Conservation (phyloP, 2,329 filamentous ascomycete species). For the Colletotrichum kahawae region DNA sequence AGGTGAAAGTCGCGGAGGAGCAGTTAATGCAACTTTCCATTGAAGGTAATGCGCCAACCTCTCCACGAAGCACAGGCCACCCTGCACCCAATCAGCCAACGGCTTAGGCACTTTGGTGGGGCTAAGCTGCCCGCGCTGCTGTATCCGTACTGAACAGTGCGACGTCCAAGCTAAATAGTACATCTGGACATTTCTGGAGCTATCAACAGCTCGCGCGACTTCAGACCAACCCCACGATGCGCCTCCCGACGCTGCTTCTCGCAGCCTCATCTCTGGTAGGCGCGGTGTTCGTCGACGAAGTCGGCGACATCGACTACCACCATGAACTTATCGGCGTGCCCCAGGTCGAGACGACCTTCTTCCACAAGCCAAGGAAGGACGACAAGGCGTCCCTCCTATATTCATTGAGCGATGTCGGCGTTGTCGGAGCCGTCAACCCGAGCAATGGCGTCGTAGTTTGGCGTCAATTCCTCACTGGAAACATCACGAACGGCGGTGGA, state of each 20-base stretch:
- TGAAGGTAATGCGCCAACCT: not conserved
- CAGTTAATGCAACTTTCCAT: not conserved
- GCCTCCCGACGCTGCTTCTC: conserved; percentile 33
- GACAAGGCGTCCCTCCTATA: conserved; percentile 91
- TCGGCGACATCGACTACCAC: conserved; percentile 91
- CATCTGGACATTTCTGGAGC: not conserved
- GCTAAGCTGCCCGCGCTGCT: not conserved
- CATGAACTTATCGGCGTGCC: conserved; percentile 86
- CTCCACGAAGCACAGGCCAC: conserved; percentile 4
- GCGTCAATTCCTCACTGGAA: conserved; percentile 75
- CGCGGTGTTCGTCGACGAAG: conserved; percentile 89
- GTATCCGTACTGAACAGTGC: not conserved
- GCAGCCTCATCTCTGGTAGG: conserved; percentile 47
- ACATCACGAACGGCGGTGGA: conserved; percentile 50
- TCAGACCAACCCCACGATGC: conserved; percentile 21
- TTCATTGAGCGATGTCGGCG: conserved; percentile 82
- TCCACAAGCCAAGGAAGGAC: conserved; percentile 82
- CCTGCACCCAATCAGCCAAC: conserved; percentile 2
- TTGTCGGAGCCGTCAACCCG: conserved; percentile 89
- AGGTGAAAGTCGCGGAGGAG: not conserved
- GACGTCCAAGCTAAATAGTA: not conserved
- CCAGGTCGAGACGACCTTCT: conserved; percentile 85
- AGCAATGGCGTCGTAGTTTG: conserved; percentile 84
- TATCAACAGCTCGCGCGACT: conserved; percentile 6
- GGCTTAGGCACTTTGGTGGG: not conserved